Evolutionary conservation across 768 basidiomycete species (phyloP), one percentile per base, ranked within the genome.

Genomic region (Lactarius hatsudake): DNA sequence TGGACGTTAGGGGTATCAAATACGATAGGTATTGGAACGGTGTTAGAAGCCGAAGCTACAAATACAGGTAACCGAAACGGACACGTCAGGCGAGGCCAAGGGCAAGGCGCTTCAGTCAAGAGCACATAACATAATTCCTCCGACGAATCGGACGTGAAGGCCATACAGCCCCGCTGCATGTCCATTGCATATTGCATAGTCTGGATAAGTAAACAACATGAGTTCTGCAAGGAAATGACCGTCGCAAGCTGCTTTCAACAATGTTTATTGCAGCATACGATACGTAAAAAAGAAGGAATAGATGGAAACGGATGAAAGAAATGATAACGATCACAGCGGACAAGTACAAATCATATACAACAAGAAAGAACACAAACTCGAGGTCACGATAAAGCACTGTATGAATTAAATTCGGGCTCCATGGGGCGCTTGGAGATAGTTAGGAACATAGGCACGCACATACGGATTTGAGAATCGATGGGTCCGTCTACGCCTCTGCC

Each of bases 301-400:
- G 4, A 17, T 5, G 45, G 57, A 42, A 40, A 45, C 23, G n/a
- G 7, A 9, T 36, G 48, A 38, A 58, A 36, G 28, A 54, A 59
- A 55, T 1, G 26, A 53, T 38, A 59, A 59, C 38, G 18, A 59
- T 60, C 66, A 63, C 20, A 63, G 56, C 62, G 9, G 59, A 26
- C 5, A 40, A 55, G 58, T 63, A 63, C 45, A 66, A 54, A 67
- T 67, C 66, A 59, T 67, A 67, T 67, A 67, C 66, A 67, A 36
- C 66, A 67, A 63, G 66, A 67, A 67, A 42, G 10, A 59, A 63
- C 51, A 67, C 20, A 48, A 32, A 48, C 61, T 58, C 61, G 57
- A 34, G 32, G 34, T 36, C 56, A 57, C 48, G 3, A 58, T 60
- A 59, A 51, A 59, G 58, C 62, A 59, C 54, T 32, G 66, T 54